phyloP scores from a whole-genome alignment of 1,284 basidiomycete species.

The Blastosporella zonata region DNA sequence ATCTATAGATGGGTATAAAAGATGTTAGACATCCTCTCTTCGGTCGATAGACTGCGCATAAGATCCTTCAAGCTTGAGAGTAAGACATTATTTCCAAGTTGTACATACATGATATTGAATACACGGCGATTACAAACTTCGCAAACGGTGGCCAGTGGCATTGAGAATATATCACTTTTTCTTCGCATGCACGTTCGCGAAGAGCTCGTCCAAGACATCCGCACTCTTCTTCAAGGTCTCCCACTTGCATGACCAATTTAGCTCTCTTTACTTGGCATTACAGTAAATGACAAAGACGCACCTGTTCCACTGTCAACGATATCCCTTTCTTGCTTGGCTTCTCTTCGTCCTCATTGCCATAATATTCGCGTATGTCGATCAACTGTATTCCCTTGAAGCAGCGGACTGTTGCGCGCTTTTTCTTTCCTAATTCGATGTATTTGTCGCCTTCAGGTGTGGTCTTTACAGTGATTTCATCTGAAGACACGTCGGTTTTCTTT shows the following conservation, averaged over 20 bases:
- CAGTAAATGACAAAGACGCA: constrained; percentile 29
- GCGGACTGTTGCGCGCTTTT: constrained; percentile 66
- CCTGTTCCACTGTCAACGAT: constrained; percentile 68
- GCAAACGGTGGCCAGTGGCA: too few relatives aligned
- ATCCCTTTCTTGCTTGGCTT: constrained; percentile 86
- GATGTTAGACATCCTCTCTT: too few relatives aligned
- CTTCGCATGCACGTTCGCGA: constrained; percentile 39
- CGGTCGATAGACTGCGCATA: too few relatives aligned
- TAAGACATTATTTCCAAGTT: too few relatives aligned
- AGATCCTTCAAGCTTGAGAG: too few relatives aligned
- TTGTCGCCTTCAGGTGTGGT: constrained; percentile 49
- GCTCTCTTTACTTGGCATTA: not conserved
- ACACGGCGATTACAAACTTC: too few relatives aligned
- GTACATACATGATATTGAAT: too few relatives aligned
- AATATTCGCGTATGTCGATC: constrained; percentile 81
- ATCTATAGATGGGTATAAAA: not conserved
- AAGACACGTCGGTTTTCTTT: constrained; percentile 9
- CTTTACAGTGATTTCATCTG: constrained; percentile 9
- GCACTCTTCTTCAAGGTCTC: constrained; percentile 45
- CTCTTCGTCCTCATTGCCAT: constrained; percentile 48
- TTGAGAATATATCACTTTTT: not conserved
- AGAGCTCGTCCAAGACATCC: constrained; percentile 49
- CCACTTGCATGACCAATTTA: constrained; percentile 45
- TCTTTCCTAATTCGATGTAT: constrained; percentile 68
- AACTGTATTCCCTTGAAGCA: constrained; percentile 65